These are phyloP conservation scores for Neurospora hispaniola DNA, from an alignment of 495 filamentous ascomycete species.

Conservation along the genomic window DNA sequence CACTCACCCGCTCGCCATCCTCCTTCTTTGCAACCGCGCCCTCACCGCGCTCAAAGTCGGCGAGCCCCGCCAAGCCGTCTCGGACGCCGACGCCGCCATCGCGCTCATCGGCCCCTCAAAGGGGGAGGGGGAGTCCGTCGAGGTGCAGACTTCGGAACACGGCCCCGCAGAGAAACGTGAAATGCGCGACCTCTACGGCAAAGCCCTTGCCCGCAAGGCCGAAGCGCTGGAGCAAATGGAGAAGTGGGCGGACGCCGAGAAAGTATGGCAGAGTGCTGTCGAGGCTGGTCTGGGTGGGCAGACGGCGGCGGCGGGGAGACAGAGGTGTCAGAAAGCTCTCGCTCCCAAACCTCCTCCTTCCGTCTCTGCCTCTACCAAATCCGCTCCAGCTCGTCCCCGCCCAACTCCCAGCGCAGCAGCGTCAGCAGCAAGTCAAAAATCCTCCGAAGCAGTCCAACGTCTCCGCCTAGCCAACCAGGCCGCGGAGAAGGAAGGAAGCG, in stretches of 20 bases:
- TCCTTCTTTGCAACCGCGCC: slow-evolving; percentile 84
- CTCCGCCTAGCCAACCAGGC: slow-evolving; percentile 73
- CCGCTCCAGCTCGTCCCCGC: slow-evolving; percentile 37
- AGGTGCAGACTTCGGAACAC: slow-evolving; percentile 38
- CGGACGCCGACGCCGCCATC: slow-evolving; percentile 75
- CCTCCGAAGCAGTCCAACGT: slow-evolving; percentile 59
- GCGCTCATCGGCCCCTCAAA: slow-evolving; percentile 64
- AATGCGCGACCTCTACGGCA: slow-evolving; percentile 88
- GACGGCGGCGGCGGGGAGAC: slow-evolving; percentile 73
- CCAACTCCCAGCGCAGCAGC: slow-evolving; percentile 9
- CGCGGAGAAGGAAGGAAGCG: slow-evolving; percentile 74
- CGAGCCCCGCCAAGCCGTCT: slow-evolving; percentile 72
- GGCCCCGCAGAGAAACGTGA: slow-evolving; percentile 58
- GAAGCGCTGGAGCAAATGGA: slow-evolving; percentile 94
- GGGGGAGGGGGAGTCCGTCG: slow-evolving; percentile 70
- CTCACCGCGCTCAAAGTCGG: slow-evolving; percentile 83
- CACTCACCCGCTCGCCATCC: slow-evolving; percentile 73
- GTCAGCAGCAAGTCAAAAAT: slow-evolving; percentile 18
- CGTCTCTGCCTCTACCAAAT: slow-evolving; percentile 19
- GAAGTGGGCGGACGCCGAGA: slow-evolving; percentile 75
- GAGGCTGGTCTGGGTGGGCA: slow-evolving; percentile 75
- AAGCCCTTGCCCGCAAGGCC: slow-evolving; percentile 86
- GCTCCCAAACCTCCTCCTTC: slow-evolving; percentile 42
- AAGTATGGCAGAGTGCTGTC: slow-evolving; percentile 71
- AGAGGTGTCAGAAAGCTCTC: slow-evolving; percentile 79